Evolutionary conservation across 1,284 basidiomycete genomes (phyloP).

Genomic region (Fistulina hepatica): DNA sequence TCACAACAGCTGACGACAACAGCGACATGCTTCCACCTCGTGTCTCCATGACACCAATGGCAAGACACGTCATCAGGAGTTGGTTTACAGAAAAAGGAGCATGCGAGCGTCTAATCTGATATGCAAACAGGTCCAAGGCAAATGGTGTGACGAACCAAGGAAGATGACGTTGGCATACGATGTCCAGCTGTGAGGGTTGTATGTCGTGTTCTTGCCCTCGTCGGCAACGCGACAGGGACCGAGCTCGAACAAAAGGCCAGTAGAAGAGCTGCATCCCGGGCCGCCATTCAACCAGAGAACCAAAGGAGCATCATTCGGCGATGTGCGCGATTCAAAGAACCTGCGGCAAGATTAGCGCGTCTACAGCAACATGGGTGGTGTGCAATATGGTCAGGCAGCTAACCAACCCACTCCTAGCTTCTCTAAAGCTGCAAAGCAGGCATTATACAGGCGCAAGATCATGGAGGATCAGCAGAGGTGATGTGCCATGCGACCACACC

Average conservation of each 20-base stretch:
- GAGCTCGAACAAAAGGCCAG: conserved; percentile 77
- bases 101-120: neutral
- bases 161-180: conserved; percentile 36
- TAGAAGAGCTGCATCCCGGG: conserved; percentile 69
- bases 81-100: neutral
- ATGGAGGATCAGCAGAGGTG: too few species aligned
- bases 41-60: too few species aligned
- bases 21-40: too few species aligned
- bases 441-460: too few species aligned
- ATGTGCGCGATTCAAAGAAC: conserved; percentile 76
- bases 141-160: neutral
- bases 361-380: neutral
- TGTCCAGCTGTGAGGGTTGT: conserved; percentile 77
- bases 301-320: conserved; percentile 69
- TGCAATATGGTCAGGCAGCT: too few species aligned
- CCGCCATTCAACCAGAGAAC: conserved; percentile 88
- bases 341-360: conserved; percentile 26
- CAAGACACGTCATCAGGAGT: conserved; percentile 34
- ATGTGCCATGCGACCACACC: too few species aligned
- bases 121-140: too few species aligned
- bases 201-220: conserved; percentile 56
- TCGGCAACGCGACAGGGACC: conserved; percentile 73
- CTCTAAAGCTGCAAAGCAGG: too few species aligned
- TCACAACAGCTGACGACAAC: too few species aligned
- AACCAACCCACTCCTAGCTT: too few species aligned